phyloP scores from a whole-genome alignment of 345 rosid species.

The Arabis hirsuta region DNA sequence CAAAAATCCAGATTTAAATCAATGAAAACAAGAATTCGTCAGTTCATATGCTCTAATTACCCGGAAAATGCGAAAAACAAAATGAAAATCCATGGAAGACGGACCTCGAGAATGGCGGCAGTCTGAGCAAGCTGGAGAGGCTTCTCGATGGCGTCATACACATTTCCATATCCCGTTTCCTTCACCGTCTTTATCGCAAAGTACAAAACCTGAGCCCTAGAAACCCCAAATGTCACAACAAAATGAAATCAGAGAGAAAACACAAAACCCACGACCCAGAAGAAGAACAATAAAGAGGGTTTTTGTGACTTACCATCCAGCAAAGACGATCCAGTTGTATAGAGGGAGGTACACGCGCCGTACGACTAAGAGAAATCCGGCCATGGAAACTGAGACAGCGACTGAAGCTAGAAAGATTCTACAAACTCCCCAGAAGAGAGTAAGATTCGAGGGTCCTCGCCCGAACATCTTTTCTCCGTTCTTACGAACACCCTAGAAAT shows the following conservation, averaged over 20 bases:
- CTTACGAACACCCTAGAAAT: too few relatives aligned
- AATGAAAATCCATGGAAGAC: not conserved
- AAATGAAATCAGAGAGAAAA: not conserved
- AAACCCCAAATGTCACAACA: conserved; percentile 14
- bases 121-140: conserved; percentile 94
- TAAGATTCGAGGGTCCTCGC: not conserved
- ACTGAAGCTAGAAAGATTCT: not conserved
- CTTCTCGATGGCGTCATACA: conserved; percentile 78
- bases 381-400: conserved; percentile 42
- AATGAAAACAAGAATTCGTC: not conserved
- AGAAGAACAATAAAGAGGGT: not conserved
- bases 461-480: too few relatives aligned
- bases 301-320: conserved; percentile 63
- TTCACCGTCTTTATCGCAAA: conserved; percentile 67
- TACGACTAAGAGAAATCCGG: conserved; percentile 48
- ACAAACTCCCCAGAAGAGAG: not conserved
- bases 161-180: conserved; percentile 71
- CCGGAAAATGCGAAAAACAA: not conserved
- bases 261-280: not conserved
- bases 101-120: conserved; percentile 89
- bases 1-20: too few relatives aligned
- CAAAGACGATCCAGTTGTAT: conserved; percentile 85
- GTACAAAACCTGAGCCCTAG: conserved; percentile 79
- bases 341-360: conserved; percentile 81
- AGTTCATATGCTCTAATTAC: conserved; percentile 6